Conservation (phyloP, 2,329 filamentous ascomycete species). For the Biscogniauxia marginata region DNA sequence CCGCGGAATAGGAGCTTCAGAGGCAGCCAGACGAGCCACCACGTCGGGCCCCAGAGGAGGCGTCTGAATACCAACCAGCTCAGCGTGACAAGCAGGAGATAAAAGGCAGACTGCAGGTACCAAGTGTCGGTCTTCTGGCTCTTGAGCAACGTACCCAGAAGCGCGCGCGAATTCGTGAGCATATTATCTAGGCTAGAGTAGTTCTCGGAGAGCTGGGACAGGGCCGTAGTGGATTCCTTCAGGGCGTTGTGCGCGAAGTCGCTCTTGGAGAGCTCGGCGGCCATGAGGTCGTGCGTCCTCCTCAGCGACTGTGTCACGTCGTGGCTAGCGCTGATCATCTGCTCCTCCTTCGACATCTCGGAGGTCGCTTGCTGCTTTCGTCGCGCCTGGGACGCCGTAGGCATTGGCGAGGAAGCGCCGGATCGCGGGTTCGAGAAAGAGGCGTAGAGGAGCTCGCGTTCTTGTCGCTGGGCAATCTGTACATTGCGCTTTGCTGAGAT, state of each 20-base stretch:
- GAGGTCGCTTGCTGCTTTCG: slow-evolving; percentile 35
- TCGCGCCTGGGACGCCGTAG: slow-evolving; percentile 30
- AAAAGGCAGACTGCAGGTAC: slow-evolving; percentile 91
- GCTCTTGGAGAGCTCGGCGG: slow-evolving; percentile 78
- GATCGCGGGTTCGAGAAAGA: slow-evolving; percentile 51
- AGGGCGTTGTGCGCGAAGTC: slow-evolving; percentile 89
- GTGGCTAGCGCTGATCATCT: slow-evolving; percentile 70
- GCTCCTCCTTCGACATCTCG: slow-evolving; percentile 55
- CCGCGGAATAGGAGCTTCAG: slow-evolving; percentile 65
- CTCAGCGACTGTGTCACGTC: slow-evolving; percentile 84
- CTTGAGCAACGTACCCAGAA: slow-evolving; percentile 75
- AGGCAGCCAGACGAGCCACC: slow-evolving; percentile 86
- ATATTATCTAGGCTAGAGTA: slow-evolving; percentile 79
- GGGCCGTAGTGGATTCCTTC: slow-evolving; percentile 76
- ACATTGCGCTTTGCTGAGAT: slow-evolving; percentile 74
- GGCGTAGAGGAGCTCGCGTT: slow-evolving; percentile 73
- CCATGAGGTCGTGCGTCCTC: slow-evolving; percentile 83
- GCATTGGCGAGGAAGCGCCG: slow-evolving; percentile 35
- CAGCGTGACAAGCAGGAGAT: slow-evolving; percentile 74
- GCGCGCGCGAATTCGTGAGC: slow-evolving; percentile 68
- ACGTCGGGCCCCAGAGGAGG: slow-evolving; percentile 82
- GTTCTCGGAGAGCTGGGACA: slow-evolving; percentile 76
- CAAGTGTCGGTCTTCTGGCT: slow-evolving; percentile 97
- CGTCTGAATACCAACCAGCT: slow-evolving; percentile 84
- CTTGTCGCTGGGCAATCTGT: slow-evolving; percentile 69